A percentile compares a stretch with the other conserved stretches of the same genome.
phyloP scores from a whole-genome alignment of 108 stramenopile species.

The Nitzschia sp. region DNA sequence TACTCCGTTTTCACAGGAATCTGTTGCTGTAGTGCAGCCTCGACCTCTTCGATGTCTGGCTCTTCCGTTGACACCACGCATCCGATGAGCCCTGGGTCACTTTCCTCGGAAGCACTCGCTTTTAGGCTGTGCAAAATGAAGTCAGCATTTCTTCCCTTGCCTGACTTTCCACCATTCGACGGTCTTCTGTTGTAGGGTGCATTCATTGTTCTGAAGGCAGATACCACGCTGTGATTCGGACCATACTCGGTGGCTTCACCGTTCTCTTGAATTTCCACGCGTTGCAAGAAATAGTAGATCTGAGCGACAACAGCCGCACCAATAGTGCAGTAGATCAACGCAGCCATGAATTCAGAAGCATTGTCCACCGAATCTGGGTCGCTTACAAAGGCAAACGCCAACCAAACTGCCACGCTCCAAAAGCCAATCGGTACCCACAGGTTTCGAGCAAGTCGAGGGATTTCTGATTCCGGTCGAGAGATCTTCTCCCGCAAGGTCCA shows the following conservation, averaged over 20 bases:
- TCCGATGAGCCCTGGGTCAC: not conserved
- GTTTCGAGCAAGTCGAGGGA: not conserved
- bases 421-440: not conserved
- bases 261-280: not conserved
- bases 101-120: not conserved
- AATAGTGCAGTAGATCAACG: slow-evolving; percentile 10
- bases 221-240: not conserved
- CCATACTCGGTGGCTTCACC: not conserved
- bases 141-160: not conserved
- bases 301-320: slow-evolving; percentile 12
- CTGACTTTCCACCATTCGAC: not conserved
- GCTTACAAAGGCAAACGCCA: not conserved
- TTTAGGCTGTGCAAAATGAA: not conserved
- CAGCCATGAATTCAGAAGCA: slow-evolving; percentile 2
- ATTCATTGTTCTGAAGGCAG: not conserved
- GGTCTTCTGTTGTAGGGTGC: not conserved
- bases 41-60: not conserved
- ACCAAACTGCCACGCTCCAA: not conserved
- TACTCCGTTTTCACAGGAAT: not conserved
- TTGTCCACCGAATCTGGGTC: slow-evolving; percentile 4
- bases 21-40: not conserved
- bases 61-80: not conserved
- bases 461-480: not conserved
- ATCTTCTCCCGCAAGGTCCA: slow-evolving; percentile 9
- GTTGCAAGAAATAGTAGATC: slow-evolving; percentile 19